These are phyloP conservation scores for Evernia prunastri DNA, from an alignment of 495 filamentous ascomycete genomes.

Conservation along the genomic window DNA sequence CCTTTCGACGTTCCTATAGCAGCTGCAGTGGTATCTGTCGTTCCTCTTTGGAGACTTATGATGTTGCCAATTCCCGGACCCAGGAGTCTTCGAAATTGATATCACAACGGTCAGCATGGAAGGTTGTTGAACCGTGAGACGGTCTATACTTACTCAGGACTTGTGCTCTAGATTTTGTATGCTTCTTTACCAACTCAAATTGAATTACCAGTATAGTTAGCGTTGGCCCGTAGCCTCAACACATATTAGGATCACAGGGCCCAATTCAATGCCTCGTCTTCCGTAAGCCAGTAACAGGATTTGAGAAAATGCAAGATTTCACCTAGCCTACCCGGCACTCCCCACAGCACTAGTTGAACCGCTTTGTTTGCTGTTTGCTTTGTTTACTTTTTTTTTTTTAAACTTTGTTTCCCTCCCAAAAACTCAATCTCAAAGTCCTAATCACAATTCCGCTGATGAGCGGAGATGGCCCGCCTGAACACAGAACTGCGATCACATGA, in stretches of 20 bases:
- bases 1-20: not conserved
- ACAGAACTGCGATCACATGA: slow-evolving; percentile 44
- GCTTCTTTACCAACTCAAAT: not conserved
- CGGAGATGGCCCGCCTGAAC: slow-evolving; percentile 29
- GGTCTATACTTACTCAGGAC: not conserved
- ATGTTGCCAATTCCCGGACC: not conserved
- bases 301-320: not conserved
- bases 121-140: not conserved
- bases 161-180: not conserved
- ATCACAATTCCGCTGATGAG: not conserved
- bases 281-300: too few species aligned
- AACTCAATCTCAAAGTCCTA: not conserved
- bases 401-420: not conserved
- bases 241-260: not conserved
- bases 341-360: not conserved
- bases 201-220: not conserved
- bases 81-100: not conserved
- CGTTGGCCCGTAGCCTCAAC: not conserved
- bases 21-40: not conserved
- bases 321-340: slow-evolving; percentile 14
- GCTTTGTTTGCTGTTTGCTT: slow-evolving; percentile 14
- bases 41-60: not conserved
- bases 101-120: slow-evolving; percentile 16
- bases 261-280: not conserved
- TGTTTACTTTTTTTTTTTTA: too few species aligned